Conservation (phyloP, 2,329 filamentous ascomycete species). For the Aspergillus sp. region DNA sequence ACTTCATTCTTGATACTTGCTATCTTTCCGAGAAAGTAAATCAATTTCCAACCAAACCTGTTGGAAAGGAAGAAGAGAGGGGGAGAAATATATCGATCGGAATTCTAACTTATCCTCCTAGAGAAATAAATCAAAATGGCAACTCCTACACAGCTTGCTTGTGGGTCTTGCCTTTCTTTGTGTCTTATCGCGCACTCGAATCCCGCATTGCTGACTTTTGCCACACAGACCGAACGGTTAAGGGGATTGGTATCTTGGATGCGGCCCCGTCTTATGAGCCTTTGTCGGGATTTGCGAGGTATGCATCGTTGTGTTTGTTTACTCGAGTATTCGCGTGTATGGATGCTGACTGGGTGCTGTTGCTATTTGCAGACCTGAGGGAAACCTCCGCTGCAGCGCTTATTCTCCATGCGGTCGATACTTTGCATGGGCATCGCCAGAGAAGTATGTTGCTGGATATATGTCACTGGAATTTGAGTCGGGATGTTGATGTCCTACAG, state of each 20-base stretch:
- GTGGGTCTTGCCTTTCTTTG: conserved; percentile 39
- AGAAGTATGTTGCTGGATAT: conserved; percentile 48
- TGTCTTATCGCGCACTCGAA: neutral
- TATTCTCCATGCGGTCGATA: conserved; percentile 96
- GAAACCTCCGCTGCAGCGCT: conserved; percentile 87
- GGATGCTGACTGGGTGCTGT: neutral
- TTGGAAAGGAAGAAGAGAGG: too few relatives aligned
- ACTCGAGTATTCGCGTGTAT: neutral
- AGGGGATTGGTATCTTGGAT: conserved; percentile 91
- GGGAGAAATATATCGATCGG: too few relatives aligned
- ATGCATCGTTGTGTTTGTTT: neutral
- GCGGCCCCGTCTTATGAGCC: conserved; percentile 82
- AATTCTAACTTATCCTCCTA: too few relatives aligned
- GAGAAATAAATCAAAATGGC: conserved; percentile 56
- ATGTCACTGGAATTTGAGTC: neutral
- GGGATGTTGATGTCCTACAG: conserved; percentile 31
- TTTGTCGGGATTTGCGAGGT: conserved; percentile 71
- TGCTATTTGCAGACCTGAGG: conserved; percentile 64
- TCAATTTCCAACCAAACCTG: too few relatives aligned
- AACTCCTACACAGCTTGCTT: conserved; percentile 89
- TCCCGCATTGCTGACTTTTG: conserved; percentile 11
- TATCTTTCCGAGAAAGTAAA: too few relatives aligned
- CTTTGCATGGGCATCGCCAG: conserved; percentile 89
- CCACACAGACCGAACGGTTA: conserved; percentile 76
- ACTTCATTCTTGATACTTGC: neutral